phyloP scores from a whole-genome alignment of 139 green algal species.

The Yamagishiella unicocca region DNA sequence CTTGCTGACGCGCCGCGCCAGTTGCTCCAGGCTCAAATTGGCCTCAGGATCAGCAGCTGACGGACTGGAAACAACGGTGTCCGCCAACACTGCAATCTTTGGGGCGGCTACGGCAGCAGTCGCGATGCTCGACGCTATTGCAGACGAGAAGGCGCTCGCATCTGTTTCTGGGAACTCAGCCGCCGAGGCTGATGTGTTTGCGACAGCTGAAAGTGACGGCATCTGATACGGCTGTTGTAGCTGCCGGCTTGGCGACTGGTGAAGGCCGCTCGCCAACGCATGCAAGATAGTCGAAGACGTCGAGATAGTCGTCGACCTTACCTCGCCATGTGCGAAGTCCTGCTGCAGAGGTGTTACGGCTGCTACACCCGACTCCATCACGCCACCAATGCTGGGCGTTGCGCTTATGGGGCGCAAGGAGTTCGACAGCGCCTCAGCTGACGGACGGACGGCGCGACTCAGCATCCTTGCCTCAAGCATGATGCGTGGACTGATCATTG shows the following conservation, averaged over 20 bases:
- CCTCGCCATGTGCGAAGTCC: neutral
- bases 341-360: neutral
- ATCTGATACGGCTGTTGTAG: neutral
- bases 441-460: neutral
- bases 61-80: too few species aligned
- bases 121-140: neutral
- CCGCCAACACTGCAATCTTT: too few species aligned
- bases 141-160: neutral
- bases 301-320: too few species aligned
- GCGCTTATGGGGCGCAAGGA: neutral
- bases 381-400: neutral
- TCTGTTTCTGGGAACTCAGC: neutral
- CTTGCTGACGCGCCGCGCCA: too few species aligned
- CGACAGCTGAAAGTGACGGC: too few species aligned
- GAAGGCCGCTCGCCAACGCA: neutral
- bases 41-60: too few species aligned
- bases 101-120: neutral
- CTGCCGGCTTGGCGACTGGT: neutral
- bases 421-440: neutral
- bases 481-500: slow-evolving; percentile 27
- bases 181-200: too few species aligned
- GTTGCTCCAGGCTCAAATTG: too few species aligned
- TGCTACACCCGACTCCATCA: neutral
- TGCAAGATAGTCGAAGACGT: neutral
- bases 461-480: slow-evolving; percentile 17